These are phyloP conservation scores for Vigna unguiculata DNA, from an alignment of 306 rosid species.

Conservation along the genomic window DNA sequence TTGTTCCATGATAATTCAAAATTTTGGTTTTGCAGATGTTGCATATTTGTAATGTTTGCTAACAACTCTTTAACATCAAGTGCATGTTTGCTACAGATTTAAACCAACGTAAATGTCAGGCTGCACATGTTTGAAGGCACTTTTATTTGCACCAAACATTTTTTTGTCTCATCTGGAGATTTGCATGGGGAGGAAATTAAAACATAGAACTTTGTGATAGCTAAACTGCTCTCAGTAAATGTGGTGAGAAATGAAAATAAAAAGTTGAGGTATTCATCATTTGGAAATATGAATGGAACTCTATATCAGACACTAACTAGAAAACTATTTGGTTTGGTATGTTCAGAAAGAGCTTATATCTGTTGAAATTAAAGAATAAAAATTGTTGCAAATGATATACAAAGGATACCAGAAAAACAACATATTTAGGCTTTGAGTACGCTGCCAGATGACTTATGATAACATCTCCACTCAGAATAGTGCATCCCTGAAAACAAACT, in stretches of 20 bases:
- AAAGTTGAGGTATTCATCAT: conserved; percentile 12
- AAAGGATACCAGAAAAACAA: conserved; percentile 56
- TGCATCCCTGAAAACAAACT: conserved; percentile 71
- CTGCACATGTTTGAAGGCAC: neutral
- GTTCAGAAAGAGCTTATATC: conserved; percentile 10
- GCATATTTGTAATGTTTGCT: neutral
- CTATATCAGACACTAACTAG: neutral
- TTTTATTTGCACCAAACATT: neutral
- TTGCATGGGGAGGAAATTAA: conserved; percentile 3
- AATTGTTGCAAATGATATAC: neutral
- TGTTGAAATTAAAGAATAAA: conserved; percentile 11
- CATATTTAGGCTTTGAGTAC: conserved; percentile 72
- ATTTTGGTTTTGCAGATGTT: conserved; percentile 15
- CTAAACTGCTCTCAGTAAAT: conserved; percentile 9
- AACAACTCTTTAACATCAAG: too few species aligned
- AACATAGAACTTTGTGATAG: conserved; percentile 2
- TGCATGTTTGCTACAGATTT: too few species aligned
- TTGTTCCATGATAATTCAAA: conserved; percentile 16
- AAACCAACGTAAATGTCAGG: conserved; percentile 1
- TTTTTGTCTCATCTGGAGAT: neutral
- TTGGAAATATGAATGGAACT: neutral
- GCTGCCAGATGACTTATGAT: conserved; percentile 91
- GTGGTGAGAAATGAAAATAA: neutral
- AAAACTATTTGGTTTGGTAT: conserved; percentile 28
- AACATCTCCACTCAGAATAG: conserved; percentile 92